phyloP scores from a whole-genome alignment of 345 rosid species.

The Rhodomyrtus tomentosa region DNA sequence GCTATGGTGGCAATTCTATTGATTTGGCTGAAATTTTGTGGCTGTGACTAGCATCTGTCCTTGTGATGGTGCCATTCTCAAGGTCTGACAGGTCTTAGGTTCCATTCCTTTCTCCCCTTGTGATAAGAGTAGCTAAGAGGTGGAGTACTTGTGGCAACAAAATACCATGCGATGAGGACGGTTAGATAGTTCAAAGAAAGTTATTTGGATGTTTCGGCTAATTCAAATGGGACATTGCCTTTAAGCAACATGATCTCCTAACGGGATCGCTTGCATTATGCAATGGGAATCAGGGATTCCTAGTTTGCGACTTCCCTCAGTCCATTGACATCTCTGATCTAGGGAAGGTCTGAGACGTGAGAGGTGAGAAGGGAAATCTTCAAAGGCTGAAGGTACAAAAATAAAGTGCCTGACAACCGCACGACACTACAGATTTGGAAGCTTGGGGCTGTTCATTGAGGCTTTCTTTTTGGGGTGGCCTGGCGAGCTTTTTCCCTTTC shows the following conservation, averaged over 20 bases:
- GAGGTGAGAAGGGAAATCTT: background rate
- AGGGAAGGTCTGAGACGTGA: background rate
- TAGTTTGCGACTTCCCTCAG: background rate
- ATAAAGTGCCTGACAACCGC: background rate
- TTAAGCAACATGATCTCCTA: conserved; percentile 26
- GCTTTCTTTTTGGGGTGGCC: background rate
- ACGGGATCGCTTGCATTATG: background rate
- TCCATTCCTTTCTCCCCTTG: background rate
- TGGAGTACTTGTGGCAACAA: background rate
- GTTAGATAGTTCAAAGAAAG: background rate
- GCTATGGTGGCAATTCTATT: background rate
- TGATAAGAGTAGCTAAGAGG: background rate
- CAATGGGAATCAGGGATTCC: background rate
- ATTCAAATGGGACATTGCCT: conserved; percentile 64
- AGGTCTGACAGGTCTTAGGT: background rate
- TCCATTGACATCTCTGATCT: background rate
- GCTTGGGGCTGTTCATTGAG: background rate
- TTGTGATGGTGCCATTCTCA: background rate
- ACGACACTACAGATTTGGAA: background rate
- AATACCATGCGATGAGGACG: background rate
- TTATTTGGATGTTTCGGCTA: conserved; percentile 75
- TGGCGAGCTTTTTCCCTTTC: background rate
- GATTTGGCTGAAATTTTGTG: background rate
- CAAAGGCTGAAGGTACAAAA: background rate
- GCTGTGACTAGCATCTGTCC: background rate